Evolutionary conservation across 768 basidiomycete genomes (phyloP), one percentile per base, ranked within the genome.

Genomic region (Hysterangium stoloniferum): DNA sequence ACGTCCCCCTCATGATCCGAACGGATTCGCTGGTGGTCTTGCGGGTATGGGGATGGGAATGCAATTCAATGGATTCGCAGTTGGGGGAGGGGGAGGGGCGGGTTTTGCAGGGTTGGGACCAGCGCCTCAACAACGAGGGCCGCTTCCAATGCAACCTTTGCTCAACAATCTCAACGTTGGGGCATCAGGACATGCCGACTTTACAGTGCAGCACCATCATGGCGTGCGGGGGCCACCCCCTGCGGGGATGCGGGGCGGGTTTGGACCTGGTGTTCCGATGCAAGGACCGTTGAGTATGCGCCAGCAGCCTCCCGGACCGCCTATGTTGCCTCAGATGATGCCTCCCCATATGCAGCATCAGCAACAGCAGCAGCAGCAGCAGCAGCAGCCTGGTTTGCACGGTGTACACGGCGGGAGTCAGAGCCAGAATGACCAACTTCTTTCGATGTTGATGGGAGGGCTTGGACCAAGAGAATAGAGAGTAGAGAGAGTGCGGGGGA

Each of bases 371-470:
- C 81, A 79, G 66, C 43, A 31, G 4, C 36, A 33, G 24, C 35
- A 2, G 2, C 49, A 54, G 13, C 33, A 38, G 35, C 46, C 19
- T 24, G 41, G 12, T n/a, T 24, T 48, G 34, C 40, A 51, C 31
- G 49, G 49, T 19, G 27, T 41, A 25, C 49, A 51, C 19, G 66
- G 70, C 17, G 68, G 68, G 15, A 79, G 58, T 76, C 78, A 29
- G 68, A 79, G 37, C 82, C 84, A 54, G 24, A 52, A 52, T 31
- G 45, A 43, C 20, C 87, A 91, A 62, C 68, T 91, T 57, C 89
- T 91, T 82, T 80, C 87, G 38, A 73, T 91, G 53, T 75, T 91
- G 55, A 82, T 91, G 85, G 83, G 81, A 47, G 83, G 82, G 49
- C 27, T 32, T 13, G 48, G 28, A 42, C 49, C 36, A 12, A 44